A percentile compares a stretch with the other conserved stretches of the same genome.
Conservation (phyloP, 306 rosid genomes). For the Nissolia schottii region DNA sequence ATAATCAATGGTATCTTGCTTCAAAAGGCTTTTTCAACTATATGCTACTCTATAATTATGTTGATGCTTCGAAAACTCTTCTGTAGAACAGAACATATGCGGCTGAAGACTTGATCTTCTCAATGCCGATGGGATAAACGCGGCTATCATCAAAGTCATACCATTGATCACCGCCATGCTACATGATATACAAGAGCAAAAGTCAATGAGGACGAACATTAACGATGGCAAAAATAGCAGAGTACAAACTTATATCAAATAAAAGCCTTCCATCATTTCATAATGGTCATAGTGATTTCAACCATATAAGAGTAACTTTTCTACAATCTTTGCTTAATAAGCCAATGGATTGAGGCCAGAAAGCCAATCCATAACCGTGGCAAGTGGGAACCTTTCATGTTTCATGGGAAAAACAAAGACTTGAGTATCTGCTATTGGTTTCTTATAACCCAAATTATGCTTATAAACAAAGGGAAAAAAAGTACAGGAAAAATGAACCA, state of each 20-base stretch:
- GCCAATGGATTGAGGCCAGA: constrained; percentile 2
- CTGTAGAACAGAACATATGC: constrained; percentile 97
- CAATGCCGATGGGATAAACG: constrained; percentile 73
- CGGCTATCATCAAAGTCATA: constrained; percentile 90
- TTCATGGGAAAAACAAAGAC: neutral
- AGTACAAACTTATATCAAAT: neutral
- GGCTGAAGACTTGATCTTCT: constrained; percentile 93
- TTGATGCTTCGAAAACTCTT: constrained; percentile 58
- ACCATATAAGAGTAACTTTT: constrained; percentile 17
- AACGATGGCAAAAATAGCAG: neutral
- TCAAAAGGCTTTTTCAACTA: constrained; percentile 27
- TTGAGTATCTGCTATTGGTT: constrained; percentile 2
- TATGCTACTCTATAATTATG: constrained; percentile 28
- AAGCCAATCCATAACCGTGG: constrained; percentile 12
- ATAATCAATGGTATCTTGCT: constrained; percentile 31
- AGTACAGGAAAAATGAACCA: constrained; percentile 6
- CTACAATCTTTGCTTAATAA: constrained; percentile 2
- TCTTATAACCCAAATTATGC: constrained; percentile 2
- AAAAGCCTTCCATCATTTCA: constrained; percentile 5
- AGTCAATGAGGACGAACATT: constrained; percentile 13
- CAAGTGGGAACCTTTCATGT: neutral
- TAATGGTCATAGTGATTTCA: constrained; percentile 5
- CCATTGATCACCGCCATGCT: constrained; percentile 97
- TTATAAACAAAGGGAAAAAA: neutral
- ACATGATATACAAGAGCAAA: constrained; percentile 28